phyloP scores from a whole-genome alignment of 108 stramenopile species.

The Asterionellopsis glacialis region DNA sequence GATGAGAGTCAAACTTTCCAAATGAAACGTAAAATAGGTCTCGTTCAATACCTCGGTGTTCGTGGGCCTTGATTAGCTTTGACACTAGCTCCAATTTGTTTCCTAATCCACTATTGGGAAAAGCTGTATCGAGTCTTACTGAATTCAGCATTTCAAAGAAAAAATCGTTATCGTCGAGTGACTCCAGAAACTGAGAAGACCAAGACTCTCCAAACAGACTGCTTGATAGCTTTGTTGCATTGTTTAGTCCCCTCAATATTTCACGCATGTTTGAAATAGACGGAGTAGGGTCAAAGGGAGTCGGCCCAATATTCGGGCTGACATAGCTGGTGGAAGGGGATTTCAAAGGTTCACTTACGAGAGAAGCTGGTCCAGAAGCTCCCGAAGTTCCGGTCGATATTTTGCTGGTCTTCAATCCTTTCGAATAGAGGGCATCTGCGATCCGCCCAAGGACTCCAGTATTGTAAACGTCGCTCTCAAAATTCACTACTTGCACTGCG shows the following conservation, averaged over 20 bases:
- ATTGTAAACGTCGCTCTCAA: neutral
- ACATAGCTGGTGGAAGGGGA: too few relatives aligned
- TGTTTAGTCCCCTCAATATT: conserved; percentile 23
- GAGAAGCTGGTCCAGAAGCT: too few relatives aligned
- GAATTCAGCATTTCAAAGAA: conserved; percentile 8
- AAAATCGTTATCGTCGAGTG: conserved; percentile 25
- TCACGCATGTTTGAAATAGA: too few relatives aligned
- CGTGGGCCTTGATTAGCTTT: conserved; percentile 27
- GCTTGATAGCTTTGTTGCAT: conserved; percentile 18
- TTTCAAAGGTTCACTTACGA: too few relatives aligned
- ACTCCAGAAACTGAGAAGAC: conserved; percentile 31
- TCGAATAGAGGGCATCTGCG: neutral
- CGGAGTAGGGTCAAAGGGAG: too few relatives aligned
- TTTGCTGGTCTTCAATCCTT: conserved; percentile 3
- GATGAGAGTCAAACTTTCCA: conserved; percentile 55
- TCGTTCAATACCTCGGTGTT: conserved; percentile 21
- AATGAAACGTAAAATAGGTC: conserved; percentile 44
- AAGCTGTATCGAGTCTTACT: conserved; percentile 6
- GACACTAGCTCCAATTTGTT: conserved; percentile 27
- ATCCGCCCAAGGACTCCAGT: neutral
- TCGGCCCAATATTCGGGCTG: too few relatives aligned
- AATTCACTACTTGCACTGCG: neutral
- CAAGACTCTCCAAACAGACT: conserved; percentile 47
- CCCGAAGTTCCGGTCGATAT: neutral
- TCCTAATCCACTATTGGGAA: conserved; percentile 17